Evolutionary conservation across 768 basidiomycete species (phyloP).

Genomic region (Rhizopogon vulgaris): DNA sequence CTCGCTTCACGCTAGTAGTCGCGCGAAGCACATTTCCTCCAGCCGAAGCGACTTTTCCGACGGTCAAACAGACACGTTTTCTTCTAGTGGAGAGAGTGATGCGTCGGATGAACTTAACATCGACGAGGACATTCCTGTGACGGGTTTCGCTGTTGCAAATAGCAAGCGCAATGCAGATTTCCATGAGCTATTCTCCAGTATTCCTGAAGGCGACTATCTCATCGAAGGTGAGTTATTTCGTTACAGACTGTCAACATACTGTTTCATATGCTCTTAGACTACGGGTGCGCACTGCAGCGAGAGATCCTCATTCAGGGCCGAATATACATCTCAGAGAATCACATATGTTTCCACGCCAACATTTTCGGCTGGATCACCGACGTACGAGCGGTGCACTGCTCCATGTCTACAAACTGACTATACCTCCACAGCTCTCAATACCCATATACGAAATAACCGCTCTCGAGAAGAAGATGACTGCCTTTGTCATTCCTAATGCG

Average conservation of each 20-base stretch:
- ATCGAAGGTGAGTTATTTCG: slow-evolving; percentile 74
- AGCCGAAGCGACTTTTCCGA: slow-evolving; percentile 22
- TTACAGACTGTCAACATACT: slow-evolving; percentile 5
- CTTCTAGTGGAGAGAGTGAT: slow-evolving; percentile 25
- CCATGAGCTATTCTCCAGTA: slow-evolving; percentile 82
- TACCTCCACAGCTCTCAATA: slow-evolving; percentile 59
- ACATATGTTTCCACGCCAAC: slow-evolving; percentile 98
- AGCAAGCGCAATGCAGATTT: slow-evolving; percentile 93
- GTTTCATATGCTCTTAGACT: slow-evolving; percentile 51
- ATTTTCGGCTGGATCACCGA: slow-evolving; percentile 99
- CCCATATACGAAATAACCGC: slow-evolving; percentile 82
- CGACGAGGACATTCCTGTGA: slow-evolving; percentile 72
- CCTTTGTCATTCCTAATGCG: slow-evolving; percentile 95
- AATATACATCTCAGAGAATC: slow-evolving; percentile 96
- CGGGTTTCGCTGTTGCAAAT: slow-evolving; percentile 96
- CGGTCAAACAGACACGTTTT: slow-evolving; percentile 14
- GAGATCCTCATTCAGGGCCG: slow-evolving; percentile 97
- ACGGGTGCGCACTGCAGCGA: slow-evolving; percentile 93
- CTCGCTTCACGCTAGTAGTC: neutral
- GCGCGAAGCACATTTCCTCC: slow-evolving; percentile 15
- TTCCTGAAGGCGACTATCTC: slow-evolving; percentile 94
- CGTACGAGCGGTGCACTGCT: slow-evolving; percentile 42
- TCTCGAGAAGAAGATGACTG: slow-evolving; percentile 96
- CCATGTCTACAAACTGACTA: slow-evolving; percentile 4
- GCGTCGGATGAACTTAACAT: slow-evolving; percentile 28